Evolutionary conservation across 805 yeast species (phyloP), one percentile per base, ranked within the genome.

Genomic region (Nakazawaea holstii): DNA sequence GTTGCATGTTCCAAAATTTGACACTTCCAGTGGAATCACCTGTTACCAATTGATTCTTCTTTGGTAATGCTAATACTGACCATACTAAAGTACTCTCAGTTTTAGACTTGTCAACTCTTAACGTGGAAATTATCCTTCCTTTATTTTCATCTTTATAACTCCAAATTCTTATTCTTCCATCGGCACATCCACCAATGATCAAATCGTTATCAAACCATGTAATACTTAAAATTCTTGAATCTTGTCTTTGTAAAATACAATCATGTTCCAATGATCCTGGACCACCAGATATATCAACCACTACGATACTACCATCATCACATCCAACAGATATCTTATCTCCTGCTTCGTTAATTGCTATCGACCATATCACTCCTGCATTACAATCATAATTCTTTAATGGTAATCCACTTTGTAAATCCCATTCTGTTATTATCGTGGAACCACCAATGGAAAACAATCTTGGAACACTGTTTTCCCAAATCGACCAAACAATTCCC

Each of bases 1-100:
- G 83, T 41, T 78, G 75, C 52, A 84, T 72, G 58, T 92, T 96
- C 99, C 99, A 94, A 53, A 94, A 77, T 65, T 92, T 92, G 45
- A 94, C 79, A 8, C 87, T 75, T 1, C 99, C 99, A 1, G 97
- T 92, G 6, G 97, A 90, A 67, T 94, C 99, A 46, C 98, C 99
- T 51, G 90, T 81, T n/a, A 88, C 95, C 49, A 94, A 76, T 62
- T 89, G 95, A 46, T 79, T 72, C 43, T 77, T 76, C 37, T 70
- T 61, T 5, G 84, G 80, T 49, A 91, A 67, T 30, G 82, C 81
- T 39, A 74, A 56, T 1, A 94, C 81, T 32, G 89, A 74, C 99
- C 99, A 94, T 7, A 94, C 94, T 52, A 94, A 71, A 3, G 98
- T 90, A 46, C 94, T 81, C 61, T 87, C 97, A 31, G 78, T 78